phyloP scores from a whole-genome alignment of 305 asterid species.

The Fraxinus greggii region DNA sequence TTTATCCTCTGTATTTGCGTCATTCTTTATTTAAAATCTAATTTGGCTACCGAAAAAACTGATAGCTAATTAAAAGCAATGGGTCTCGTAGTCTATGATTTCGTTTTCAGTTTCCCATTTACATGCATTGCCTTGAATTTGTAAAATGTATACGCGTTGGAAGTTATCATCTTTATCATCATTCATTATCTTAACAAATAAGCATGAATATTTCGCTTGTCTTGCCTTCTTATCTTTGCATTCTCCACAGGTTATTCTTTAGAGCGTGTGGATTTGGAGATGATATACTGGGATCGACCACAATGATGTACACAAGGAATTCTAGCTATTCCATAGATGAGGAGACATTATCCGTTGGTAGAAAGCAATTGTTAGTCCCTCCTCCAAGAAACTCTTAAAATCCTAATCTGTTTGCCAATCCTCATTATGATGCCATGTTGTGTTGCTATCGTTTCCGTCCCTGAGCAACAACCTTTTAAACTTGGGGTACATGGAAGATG shows the following conservation, averaged over 20 bases:
- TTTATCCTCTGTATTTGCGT: not conserved
- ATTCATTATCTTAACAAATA: conserved; percentile 9
- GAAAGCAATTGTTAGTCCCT: conserved; percentile 57
- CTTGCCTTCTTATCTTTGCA: not conserved
- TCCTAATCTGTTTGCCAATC: conserved; percentile 7
- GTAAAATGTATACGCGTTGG: not conserved
- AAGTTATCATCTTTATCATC: not conserved
- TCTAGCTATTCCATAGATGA: conserved; percentile 33
- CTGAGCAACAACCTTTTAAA: not conserved
- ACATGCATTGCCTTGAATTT: not conserved
- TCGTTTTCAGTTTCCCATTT: not conserved
- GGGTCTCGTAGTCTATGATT: not conserved
- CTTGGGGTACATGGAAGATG: not conserved
- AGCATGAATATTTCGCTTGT: not conserved
- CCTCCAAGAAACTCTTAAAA: conserved; percentile 29
- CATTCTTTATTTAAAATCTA: not conserved
- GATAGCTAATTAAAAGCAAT: not conserved
- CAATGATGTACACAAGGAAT: conserved; percentile 71
- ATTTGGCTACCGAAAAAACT: not conserved
- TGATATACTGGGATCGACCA: conserved; percentile 63
- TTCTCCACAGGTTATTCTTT: conserved; percentile 53
- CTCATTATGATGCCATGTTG: not conserved
- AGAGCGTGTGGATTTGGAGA: conserved; percentile 79
- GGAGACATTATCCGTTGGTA: conserved; percentile 50
- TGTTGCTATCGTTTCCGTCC: not conserved